These are phyloP conservation scores for Mycena venus DNA, from an alignment of 768 basidiomycete species.

Conservation along the genomic window DNA sequence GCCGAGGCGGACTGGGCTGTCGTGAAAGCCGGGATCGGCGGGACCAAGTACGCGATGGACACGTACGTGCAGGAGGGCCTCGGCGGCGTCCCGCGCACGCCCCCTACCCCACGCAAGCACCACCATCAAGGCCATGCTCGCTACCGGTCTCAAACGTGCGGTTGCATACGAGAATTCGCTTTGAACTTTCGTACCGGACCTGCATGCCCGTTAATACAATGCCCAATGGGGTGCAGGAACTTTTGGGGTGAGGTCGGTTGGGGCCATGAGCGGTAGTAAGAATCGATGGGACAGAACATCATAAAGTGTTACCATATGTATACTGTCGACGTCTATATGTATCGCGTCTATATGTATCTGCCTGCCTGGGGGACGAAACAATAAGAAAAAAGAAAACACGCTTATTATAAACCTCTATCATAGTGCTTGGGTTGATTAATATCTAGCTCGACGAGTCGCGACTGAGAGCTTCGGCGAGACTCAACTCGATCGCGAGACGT, in stretches of 20 bases:
- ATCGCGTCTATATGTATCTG: neutral
- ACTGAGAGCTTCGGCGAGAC: conserved; percentile 71
- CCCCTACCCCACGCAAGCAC: conserved; percentile 19
- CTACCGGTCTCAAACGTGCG: conserved; percentile 24
- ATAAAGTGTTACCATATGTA: conserved; percentile 7
- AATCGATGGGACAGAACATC: neutral
- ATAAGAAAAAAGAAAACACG: neutral
- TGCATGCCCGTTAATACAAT: too few relatives aligned
- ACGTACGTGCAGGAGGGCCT: conserved; percentile 30
- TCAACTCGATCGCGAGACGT: conserved; percentile 75
- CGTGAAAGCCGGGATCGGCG: conserved; percentile 52
- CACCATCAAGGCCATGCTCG: conserved; percentile 28
- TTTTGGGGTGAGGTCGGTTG: too few relatives aligned
- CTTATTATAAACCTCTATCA: neutral
- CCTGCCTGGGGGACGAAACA: too few relatives aligned
- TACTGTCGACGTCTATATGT: too few relatives aligned
- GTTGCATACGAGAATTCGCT: conserved; percentile 34
- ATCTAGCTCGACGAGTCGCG: neutral
- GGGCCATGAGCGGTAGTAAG: too few relatives aligned
- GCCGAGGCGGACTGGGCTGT: conserved; percentile 73
- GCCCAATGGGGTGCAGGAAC: too few relatives aligned
- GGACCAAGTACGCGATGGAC: conserved; percentile 38
- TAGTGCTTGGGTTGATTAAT: neutral
- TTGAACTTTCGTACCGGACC: too few relatives aligned
- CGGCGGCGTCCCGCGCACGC: conserved; percentile 31